Evolutionary conservation across 352 stramenopile genomes (phyloP).

Genomic region (Phytophthora foliorum): DNA sequence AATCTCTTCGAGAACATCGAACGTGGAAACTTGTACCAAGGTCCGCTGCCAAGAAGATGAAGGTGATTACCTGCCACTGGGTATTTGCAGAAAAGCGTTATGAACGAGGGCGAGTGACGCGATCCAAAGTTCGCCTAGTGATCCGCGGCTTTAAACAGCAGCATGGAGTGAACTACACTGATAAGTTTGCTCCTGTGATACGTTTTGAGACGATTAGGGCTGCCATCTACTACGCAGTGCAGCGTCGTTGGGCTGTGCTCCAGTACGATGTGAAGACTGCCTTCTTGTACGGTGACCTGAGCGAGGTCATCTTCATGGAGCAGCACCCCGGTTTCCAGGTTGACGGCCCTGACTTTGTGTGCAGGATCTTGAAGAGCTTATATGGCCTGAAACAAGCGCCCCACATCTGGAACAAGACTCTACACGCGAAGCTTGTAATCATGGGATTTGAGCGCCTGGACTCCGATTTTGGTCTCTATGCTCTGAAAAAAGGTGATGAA

Average conservation of each 20-base stretch:
- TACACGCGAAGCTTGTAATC: not conserved
- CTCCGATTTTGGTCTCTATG: not conserved
- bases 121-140: constrained; percentile 21
- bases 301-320: not conserved
- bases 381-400: constrained; percentile 17
- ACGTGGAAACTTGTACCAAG: constrained; percentile 4
- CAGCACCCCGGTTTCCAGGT: not conserved
- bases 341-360: not conserved
- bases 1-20: not conserved
- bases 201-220: constrained; percentile 17
- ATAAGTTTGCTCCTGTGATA: constrained; percentile 19
- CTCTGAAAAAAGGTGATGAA: not conserved
- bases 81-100: constrained; percentile 15
- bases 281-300: not conserved
- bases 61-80: constrained; percentile 9
- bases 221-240: not conserved
- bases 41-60: not conserved
- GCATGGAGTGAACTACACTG: constrained; percentile 13
- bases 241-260: not conserved
- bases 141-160: constrained; percentile 24
- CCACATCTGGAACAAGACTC: constrained; percentile 13
- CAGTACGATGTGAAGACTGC: not conserved
- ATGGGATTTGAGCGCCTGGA: constrained; percentile 1
- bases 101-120: constrained; percentile 1
- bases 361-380: not conserved